These are phyloP conservation scores for Mimosa pudica DNA, from an alignment of 306 rosid genomes.

Conservation along the genomic window DNA sequence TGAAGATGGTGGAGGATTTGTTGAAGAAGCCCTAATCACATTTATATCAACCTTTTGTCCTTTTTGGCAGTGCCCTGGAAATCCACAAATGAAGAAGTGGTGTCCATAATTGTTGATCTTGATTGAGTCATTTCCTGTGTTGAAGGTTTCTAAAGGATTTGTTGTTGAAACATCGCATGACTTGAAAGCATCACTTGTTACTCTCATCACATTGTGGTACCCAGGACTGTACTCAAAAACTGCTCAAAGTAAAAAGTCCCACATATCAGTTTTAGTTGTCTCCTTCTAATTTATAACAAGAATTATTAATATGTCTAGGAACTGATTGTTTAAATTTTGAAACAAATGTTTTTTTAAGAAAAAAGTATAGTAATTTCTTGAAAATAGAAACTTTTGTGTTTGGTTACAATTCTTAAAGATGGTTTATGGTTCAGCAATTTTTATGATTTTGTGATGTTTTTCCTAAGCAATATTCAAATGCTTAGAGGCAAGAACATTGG, in stretches of 20 bases:
- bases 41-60: constrained; percentile 83
- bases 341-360: too few species aligned
- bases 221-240: constrained; percentile 66
- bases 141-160: constrained; percentile 62
- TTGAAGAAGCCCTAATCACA: constrained; percentile 36
- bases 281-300: neutral
- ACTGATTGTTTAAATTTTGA: neutral
- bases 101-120: constrained; percentile 63
- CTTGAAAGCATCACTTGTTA: constrained; percentile 74
- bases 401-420: neutral
- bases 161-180: constrained; percentile 57
- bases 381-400: neutral
- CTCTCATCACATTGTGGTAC: constrained; percentile 86
- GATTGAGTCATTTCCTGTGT: constrained; percentile 78
- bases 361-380: neutral
- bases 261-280: neutral
- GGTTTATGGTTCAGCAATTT: neutral
- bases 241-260: constrained; percentile 28
- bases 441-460: neutral
- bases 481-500: too few species aligned
- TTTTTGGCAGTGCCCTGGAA: constrained; percentile 86
- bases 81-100: constrained; percentile 83
- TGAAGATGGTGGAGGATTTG: constrained; percentile 20
- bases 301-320: neutral
- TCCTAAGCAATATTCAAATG: too few species aligned